phyloP scores from a whole-genome alignment of 1,139 yeast genomes.

The Petasospora rhodanensis region DNA sequence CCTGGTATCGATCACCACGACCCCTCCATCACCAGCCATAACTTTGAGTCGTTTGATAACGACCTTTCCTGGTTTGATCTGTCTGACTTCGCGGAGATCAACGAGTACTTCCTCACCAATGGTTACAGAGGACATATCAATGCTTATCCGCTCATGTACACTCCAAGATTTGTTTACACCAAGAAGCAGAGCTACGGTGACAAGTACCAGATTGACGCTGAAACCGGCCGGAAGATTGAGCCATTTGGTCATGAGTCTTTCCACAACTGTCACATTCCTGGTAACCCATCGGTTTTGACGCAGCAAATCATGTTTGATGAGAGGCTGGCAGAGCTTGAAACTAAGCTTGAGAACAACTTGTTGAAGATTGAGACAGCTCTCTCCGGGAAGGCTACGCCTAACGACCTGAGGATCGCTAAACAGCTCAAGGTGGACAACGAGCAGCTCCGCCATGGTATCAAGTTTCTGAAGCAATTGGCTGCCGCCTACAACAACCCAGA shows the following conservation, averaged over 20 bases:
- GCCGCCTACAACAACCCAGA: constrained; percentile 11
- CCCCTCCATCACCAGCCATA: constrained; percentile 1
- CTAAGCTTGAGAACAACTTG: constrained; percentile 18
- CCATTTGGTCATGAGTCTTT: constrained; percentile 45
- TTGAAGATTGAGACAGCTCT: constrained; percentile 3
- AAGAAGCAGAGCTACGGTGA: constrained; percentile 53
- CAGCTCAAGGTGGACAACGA: constrained; percentile 23
- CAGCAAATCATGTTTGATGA: constrained; percentile 16
- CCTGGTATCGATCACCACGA: constrained; percentile 28
- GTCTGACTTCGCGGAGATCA: constrained; percentile 77
- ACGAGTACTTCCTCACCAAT: constrained; percentile 25
- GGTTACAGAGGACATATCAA: constrained; percentile 50
- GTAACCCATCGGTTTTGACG: constrained; percentile 11
- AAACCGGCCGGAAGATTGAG: constrained; percentile 28
- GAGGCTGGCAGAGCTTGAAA: constrained; percentile 26
- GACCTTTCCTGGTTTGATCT: constrained; percentile 74
- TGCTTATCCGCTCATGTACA: constrained; percentile 59
- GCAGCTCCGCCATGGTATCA: constrained; percentile 27
- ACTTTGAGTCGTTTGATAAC: constrained; percentile 30
- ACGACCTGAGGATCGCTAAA: constrained; percentile 9
- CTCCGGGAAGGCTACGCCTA: background rate
- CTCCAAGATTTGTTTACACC: constrained; percentile 76
- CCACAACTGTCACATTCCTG: constrained; percentile 56
- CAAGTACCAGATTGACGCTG: constrained; percentile 32
- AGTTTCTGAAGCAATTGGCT: constrained; percentile 38